Percentiles rank a stretch among this genome's conserved stretches.
Evolutionary conservation across 192 early-diverging fungal species (phyloP).

Genomic region (Coemansia guatemalensis): DNA sequence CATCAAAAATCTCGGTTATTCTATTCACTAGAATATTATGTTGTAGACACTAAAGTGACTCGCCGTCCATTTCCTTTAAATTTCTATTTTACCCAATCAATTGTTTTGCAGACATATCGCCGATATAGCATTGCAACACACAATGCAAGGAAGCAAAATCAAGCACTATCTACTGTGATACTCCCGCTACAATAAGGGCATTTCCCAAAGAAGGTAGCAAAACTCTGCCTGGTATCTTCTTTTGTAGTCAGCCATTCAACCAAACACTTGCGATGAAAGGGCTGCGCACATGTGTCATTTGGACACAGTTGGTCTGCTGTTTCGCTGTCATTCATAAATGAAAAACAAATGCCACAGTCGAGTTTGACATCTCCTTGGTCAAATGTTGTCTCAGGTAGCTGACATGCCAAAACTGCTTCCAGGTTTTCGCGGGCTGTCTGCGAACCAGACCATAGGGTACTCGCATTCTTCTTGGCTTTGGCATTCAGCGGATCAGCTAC

Average conservation of each 20-base stretch:
- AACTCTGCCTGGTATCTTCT: conserved; percentile 51
- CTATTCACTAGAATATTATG: too few relatives aligned
- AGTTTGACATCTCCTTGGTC: conserved; percentile 29
- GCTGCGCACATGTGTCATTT: conserved; percentile 38
- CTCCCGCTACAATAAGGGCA: conserved; percentile 45
- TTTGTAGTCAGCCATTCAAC: conserved; percentile 47
- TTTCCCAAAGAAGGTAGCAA: conserved; percentile 43
- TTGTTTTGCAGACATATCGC: too few relatives aligned
- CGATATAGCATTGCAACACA: too few relatives aligned
- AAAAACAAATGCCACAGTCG: conserved; percentile 51
- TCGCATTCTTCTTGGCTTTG: conserved; percentile 4
- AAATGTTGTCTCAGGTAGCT: conserved; percentile 16
- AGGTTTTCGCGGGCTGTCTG: conserved; percentile 21
- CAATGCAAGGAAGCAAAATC: too few relatives aligned
- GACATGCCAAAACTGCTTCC: conserved; percentile 13
- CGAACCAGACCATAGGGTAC: conserved; percentile 13
- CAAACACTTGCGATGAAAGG: conserved; percentile 46
- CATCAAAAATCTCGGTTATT: too few relatives aligned
- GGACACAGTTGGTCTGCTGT: conserved; percentile 42
- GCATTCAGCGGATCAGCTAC: conserved; percentile 22
- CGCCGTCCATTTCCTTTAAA: too few relatives aligned
- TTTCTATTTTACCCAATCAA: too few relatives aligned
- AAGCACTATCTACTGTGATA: background rate
- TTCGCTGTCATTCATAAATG: conserved; percentile 19
- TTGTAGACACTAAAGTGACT: too few relatives aligned